phyloP scores from a whole-genome alignment of 2,329 filamentous ascomycete genomes.

The Alternaria arborescens region DNA sequence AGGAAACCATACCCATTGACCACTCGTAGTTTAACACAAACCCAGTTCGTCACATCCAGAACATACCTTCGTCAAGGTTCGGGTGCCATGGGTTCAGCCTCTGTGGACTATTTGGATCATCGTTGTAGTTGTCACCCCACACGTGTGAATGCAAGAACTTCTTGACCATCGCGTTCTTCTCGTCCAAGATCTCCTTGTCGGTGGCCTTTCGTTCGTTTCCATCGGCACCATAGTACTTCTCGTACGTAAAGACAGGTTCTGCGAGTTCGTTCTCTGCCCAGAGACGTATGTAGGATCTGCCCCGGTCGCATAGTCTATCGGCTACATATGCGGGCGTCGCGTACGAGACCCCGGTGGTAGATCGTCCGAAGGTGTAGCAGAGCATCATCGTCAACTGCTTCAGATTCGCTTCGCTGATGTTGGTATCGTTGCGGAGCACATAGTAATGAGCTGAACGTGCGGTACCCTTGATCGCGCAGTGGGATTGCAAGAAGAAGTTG shows the following conservation, averaged over 20 bases:
- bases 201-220: no score
- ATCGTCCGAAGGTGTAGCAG: background rate
- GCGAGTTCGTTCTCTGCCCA: background rate
- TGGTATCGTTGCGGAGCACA: constrained; percentile 38
- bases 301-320: constrained; percentile 48
- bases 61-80: constrained; percentile 35
- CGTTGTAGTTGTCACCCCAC: no score
- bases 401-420: constrained; percentile 1
- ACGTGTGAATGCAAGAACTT: no score
- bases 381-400: background rate
- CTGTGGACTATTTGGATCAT: no score
- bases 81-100: constrained; percentile 31
- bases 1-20: no score
- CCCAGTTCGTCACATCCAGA: constrained; percentile 25
- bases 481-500: constrained; percentile 47
- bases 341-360: constrained; percentile 17
- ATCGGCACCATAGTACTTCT: no score
- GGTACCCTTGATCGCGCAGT: constrained; percentile 40
- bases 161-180: no score
- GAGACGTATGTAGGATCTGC: constrained; percentile 27
- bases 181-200: no score
- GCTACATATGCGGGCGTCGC: constrained; percentile 43
- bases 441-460: constrained; percentile 44
- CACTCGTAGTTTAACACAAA: no score
- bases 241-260: no score